These are phyloP conservation scores for Zelonia costaricensis DNA, from an alignment of 208 protist genomes.

Conservation along the genomic window DNA sequence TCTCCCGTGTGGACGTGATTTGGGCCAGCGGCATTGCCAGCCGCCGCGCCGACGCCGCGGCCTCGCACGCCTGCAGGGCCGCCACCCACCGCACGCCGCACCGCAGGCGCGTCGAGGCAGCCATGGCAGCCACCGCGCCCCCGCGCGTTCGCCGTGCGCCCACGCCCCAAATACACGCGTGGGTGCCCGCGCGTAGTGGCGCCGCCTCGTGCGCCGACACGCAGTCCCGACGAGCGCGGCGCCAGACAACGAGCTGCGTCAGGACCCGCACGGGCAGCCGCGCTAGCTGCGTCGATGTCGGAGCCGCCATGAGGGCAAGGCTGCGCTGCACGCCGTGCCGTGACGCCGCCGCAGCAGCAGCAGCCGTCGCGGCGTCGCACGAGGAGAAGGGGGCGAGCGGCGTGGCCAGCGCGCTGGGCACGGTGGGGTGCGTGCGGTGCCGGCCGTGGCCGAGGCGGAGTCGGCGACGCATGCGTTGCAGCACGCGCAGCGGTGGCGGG, in stretches of 20 bases:
- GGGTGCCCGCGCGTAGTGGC: too few relatives aligned
- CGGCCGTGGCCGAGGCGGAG: neutral
- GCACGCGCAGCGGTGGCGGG: slow-evolving; percentile 4
- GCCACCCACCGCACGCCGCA: neutral
- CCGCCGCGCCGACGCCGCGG: neutral
- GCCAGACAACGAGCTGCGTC: slow-evolving; percentile 20
- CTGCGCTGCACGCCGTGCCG: neutral
- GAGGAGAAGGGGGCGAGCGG: neutral
- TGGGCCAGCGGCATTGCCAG: neutral
- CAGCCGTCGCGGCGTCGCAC: neutral
- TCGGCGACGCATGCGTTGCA: neutral
- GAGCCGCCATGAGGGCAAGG: neutral
- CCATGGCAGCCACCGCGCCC: neutral
- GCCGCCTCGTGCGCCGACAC: neutral
- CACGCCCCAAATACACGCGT: neutral
- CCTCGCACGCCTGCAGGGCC: neutral
- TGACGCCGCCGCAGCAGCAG: neutral
- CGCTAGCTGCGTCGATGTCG: slow-evolving; percentile 6
- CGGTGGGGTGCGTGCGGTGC: neutral
- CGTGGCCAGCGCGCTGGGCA: neutral
- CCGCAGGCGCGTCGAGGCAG: neutral
- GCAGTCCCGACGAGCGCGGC: slow-evolving; percentile 2
- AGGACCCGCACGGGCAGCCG: slow-evolving; percentile 3
- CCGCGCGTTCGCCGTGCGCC: neutral
- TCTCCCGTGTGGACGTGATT: neutral